Evolutionary conservation across 2,329 filamentous ascomycete genomes (phyloP).

Genomic region (Periconia sp.): DNA sequence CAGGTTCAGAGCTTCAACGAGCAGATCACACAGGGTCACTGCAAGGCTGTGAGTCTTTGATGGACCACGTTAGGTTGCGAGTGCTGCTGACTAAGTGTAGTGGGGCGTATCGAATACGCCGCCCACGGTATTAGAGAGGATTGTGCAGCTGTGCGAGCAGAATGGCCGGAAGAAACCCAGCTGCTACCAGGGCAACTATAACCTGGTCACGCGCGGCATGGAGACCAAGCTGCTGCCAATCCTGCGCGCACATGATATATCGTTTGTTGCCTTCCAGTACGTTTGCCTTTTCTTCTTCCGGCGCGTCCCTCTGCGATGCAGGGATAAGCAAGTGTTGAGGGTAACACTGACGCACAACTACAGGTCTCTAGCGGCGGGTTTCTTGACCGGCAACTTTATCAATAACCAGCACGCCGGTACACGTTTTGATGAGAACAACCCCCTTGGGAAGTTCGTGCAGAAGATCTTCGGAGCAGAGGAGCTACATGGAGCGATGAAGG

Average conservation of each 20-base stretch:
- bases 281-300: not conserved
- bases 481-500: constrained; percentile 8
- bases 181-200: constrained; percentile 17
- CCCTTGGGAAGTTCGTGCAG: constrained; percentile 7
- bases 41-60: constrained; percentile 9
- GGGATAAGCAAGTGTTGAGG: no score
- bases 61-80: no score
- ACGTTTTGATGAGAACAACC: constrained; percentile 10
- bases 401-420: constrained; percentile 10
- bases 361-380: constrained; percentile 15
- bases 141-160: constrained; percentile 15
- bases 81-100: no score
- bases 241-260: constrained; percentile 9
- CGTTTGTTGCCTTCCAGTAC: constrained; percentile 12
- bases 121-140: constrained; percentile 8
- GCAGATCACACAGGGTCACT: constrained; percentile 8
- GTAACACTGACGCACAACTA: no score
- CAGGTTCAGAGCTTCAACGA: constrained; percentile 15
- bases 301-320: no score
- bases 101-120: constrained; percentile 16
- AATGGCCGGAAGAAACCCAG: constrained; percentile 15
- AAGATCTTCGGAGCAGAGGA: constrained; percentile 8
- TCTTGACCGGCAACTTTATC: constrained; percentile 14
- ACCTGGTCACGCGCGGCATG: constrained; percentile 14
- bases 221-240: constrained; percentile 14